A percentile compares a stretch with the other conserved stretches of the same genome.
phyloP scores from a whole-genome alignment of 2,329 filamentous ascomycete genomes.

The Aspergillus ibericus region DNA sequence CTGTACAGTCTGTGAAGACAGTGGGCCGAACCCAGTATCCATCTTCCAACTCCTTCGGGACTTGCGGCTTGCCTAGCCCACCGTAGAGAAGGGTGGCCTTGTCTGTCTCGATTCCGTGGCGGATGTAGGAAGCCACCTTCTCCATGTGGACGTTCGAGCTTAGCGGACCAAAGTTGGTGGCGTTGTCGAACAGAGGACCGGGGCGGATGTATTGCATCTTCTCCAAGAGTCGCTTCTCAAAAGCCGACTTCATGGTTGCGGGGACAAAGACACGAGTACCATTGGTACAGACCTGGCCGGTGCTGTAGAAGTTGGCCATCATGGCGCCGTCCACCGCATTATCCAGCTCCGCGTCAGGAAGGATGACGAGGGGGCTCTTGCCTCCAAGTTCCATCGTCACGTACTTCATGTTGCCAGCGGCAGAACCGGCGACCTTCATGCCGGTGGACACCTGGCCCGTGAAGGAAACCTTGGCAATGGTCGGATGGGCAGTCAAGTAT shows the following conservation, averaged over 20 bases:
- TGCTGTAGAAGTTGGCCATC: slow-evolving; percentile 92
- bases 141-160: slow-evolving; percentile 72
- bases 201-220: slow-evolving; percentile 70
- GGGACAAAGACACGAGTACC: slow-evolving; percentile 86
- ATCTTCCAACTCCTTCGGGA: slow-evolving; percentile 52
- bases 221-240: slow-evolving; percentile 68
- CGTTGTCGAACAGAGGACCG: slow-evolving; percentile 68
- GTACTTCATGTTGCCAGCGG: slow-evolving; percentile 79
- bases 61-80: slow-evolving; percentile 60
- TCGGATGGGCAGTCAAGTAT: slow-evolving; percentile 69
- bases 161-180: slow-evolving; percentile 81
- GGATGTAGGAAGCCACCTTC: slow-evolving; percentile 77
- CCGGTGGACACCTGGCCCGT: slow-evolving; percentile 85
- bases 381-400: slow-evolving; percentile 91
- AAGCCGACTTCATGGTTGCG: slow-evolving; percentile 60
- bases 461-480: slow-evolving; percentile 83
- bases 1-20: slow-evolving; percentile 81
- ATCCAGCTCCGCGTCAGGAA: slow-evolving; percentile 76
- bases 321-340: slow-evolving; percentile 85
- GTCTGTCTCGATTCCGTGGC: slow-evolving; percentile 71
- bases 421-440: slow-evolving; percentile 73
- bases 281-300: slow-evolving; percentile 90
- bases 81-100: slow-evolving; percentile 72
- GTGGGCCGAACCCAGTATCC: slow-evolving; percentile 88
- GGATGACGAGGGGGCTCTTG: slow-evolving; percentile 76